These are phyloP conservation scores for Teunomyces lycoperdinae DNA, from an alignment of 805 yeast genomes.

Conservation along the genomic window DNA sequence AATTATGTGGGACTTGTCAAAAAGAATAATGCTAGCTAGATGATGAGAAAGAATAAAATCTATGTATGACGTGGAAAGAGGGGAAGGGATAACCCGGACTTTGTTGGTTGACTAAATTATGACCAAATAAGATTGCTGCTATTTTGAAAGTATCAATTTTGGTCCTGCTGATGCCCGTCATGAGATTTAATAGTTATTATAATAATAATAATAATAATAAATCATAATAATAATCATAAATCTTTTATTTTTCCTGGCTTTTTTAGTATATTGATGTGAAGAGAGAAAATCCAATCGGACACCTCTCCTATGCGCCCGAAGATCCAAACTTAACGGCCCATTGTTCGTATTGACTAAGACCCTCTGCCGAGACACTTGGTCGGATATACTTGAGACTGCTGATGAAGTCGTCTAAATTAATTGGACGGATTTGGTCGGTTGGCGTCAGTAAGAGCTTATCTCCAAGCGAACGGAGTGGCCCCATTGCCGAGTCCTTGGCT, in stretches of 20 bases:
- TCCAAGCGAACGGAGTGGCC: constrained; percentile 87
- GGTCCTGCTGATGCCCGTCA: too few relatives aligned
- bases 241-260: too few relatives aligned
- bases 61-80: background rate
- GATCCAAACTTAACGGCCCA: constrained; percentile 90
- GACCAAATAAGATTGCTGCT: too few relatives aligned
- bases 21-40: background rate
- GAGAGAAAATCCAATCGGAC: too few relatives aligned
- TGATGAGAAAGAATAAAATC: background rate
- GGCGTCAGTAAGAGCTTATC: constrained; percentile 70
- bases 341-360: constrained; percentile 73
- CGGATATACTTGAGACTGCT: constrained; percentile 74
- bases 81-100: too few relatives aligned
- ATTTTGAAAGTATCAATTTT: too few relatives aligned
- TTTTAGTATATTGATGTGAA: background rate
- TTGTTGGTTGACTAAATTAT: too few relatives aligned
- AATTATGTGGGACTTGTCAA: background rate
- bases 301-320: constrained; percentile 59
- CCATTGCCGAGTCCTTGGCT: constrained; percentile 98
- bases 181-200: too few relatives aligned
- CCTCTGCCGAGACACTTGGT: constrained; percentile 85
- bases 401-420: constrained; percentile 68
- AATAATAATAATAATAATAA: too few relatives aligned
- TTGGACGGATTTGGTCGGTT: constrained; percentile 75
- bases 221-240: too few relatives aligned